A percentile compares a stretch with the other conserved stretches of the same genome.
phyloP scores from a whole-genome alignment of 352 stramenopile species.

The Phytophthora pinifolia region DNA sequence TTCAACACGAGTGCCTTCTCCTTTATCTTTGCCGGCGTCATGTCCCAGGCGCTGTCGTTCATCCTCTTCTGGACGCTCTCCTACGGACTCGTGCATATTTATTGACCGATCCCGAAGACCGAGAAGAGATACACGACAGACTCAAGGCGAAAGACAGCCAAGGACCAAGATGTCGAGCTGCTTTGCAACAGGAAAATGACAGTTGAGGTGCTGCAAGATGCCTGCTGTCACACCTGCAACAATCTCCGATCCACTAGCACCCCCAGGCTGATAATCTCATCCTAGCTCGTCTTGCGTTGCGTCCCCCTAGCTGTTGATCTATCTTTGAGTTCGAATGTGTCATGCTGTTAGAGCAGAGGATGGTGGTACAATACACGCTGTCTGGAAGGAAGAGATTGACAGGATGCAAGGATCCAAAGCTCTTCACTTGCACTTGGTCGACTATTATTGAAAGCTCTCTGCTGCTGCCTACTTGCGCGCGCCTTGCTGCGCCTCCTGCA shows the following conservation, averaged over 20 bases:
- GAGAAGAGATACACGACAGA: conserved; percentile 1
- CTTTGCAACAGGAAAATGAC: neutral
- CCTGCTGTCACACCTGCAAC: too few species aligned
- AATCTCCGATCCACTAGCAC: too few species aligned
- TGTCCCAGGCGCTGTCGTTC: conserved; percentile 80
- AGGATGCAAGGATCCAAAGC: too few species aligned
- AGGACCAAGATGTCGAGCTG: neutral
- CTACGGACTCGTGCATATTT: conserved; percentile 91
- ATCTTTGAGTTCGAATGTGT: too few species aligned
- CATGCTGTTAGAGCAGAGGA: too few species aligned
- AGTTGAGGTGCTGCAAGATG: neutral
- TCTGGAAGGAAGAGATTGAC: too few species aligned
- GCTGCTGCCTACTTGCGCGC: conserved; percentile 23
- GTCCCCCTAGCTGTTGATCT: too few species aligned
- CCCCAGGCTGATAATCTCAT: too few species aligned
- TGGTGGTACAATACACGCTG: too few species aligned
- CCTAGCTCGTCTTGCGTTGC: too few species aligned
- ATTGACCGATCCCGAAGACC: conserved; percentile 46
- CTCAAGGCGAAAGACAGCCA: conserved; percentile 2
- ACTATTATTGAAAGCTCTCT: too few species aligned
- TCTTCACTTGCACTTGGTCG: too few species aligned
- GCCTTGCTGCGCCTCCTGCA: conserved; percentile 45
- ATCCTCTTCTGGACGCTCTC: conserved; percentile 90
- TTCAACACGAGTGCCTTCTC: conserved; percentile 71
- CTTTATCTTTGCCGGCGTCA: conserved; percentile 76